Percentiles rank a stretch among this genome's conserved stretches.
phyloP scores from a whole-genome alignment of 371 early-diverging fungal species.

The Actinomucor elegans region DNA sequence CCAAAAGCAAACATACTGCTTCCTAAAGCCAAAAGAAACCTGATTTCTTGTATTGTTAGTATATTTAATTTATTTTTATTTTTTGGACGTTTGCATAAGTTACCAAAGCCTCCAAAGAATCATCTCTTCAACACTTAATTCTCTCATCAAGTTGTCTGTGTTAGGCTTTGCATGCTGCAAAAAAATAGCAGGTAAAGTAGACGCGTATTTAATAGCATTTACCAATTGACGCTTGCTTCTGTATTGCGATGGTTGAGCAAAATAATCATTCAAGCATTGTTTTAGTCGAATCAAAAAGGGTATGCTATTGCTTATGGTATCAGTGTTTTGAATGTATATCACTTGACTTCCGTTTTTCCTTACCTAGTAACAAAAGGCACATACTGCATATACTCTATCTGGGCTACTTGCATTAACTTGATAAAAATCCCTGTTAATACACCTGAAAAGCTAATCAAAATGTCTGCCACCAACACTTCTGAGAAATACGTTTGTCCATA shows the following conservation, averaged over 20 bases:
- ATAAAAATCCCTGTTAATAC: slow-evolving; percentile 76
- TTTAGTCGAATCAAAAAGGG: slow-evolving; percentile 85
- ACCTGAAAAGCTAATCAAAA: slow-evolving; percentile 85
- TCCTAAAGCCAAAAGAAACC: slow-evolving; percentile 71
- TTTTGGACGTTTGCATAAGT: too few species aligned
- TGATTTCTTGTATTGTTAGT: too few species aligned
- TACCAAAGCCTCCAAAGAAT: too few species aligned
- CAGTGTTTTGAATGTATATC: too few species aligned
- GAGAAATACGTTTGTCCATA: slow-evolving; percentile 60
- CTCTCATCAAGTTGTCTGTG: too few species aligned
- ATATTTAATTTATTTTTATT: too few species aligned
- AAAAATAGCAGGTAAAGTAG: slow-evolving; percentile 46
- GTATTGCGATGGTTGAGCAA: slow-evolving; percentile 22
- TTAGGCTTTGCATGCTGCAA: slow-evolving; percentile 57
- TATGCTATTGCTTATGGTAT: slow-evolving; percentile 43
- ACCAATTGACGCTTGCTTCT: slow-evolving; percentile 22
- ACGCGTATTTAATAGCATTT: slow-evolving; percentile 78
- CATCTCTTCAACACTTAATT: too few species aligned
- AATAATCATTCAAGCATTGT: slow-evolving; percentile 76
- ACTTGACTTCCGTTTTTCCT: too few species aligned
- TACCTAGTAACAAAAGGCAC: slow-evolving; percentile 60
- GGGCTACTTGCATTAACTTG: slow-evolving; percentile 23
- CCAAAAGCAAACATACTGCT: slow-evolving; percentile 87
- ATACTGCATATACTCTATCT: slow-evolving; percentile 36
- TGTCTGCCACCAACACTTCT: slow-evolving; percentile 88